Percentiles rank a stretch among this genome's conserved stretches.
phyloP scores from a whole-genome alignment of 805 yeast genomes.

The Monosporozyma unispora region DNA sequence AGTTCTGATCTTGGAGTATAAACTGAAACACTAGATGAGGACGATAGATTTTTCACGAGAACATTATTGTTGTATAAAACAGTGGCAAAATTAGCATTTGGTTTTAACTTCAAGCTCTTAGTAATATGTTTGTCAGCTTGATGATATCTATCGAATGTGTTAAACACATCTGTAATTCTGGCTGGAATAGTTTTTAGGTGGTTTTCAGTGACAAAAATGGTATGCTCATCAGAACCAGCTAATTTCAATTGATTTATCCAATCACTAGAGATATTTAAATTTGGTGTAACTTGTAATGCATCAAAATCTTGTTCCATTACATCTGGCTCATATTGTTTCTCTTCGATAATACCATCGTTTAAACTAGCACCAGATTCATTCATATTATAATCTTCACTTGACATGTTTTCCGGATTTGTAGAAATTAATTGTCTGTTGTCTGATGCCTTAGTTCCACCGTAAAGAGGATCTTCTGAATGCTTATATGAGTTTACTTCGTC shows the following conservation, averaged over 20 bases:
- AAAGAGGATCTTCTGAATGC: not conserved
- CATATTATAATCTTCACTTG: not conserved
- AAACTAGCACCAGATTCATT: not conserved
- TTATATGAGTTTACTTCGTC: slow-evolving; percentile 26
- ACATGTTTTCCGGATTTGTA: slow-evolving; percentile 1
- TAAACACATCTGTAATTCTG: slow-evolving; percentile 20
- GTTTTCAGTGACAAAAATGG: slow-evolving; percentile 25
- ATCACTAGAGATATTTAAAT: slow-evolving; percentile 43
- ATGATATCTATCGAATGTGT: slow-evolving; percentile 35
- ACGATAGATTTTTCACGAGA: slow-evolving; percentile 8
- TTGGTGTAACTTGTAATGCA: slow-evolving; percentile 36
- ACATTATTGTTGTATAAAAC: slow-evolving; percentile 17
- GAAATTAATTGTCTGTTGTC: slow-evolving; percentile 11
- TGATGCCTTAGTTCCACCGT: not conserved
- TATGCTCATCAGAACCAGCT: slow-evolving; percentile 29
- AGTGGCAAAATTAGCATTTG: slow-evolving; percentile 14
- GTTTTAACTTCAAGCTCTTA: slow-evolving; percentile 23
- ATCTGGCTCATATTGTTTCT: slow-evolving; percentile 66
- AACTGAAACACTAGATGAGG: slow-evolving; percentile 8
- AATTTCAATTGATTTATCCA: slow-evolving; percentile 60
- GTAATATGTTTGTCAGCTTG: slow-evolving; percentile 21
- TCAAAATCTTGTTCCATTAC: slow-evolving; percentile 39
- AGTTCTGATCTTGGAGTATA: not conserved
- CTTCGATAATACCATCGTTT: slow-evolving; percentile 19
- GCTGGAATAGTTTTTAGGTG: not conserved